Base-by-base conservation (phyloP, 129 eudicot genomes). In the Mikania micrantha region DNA sequence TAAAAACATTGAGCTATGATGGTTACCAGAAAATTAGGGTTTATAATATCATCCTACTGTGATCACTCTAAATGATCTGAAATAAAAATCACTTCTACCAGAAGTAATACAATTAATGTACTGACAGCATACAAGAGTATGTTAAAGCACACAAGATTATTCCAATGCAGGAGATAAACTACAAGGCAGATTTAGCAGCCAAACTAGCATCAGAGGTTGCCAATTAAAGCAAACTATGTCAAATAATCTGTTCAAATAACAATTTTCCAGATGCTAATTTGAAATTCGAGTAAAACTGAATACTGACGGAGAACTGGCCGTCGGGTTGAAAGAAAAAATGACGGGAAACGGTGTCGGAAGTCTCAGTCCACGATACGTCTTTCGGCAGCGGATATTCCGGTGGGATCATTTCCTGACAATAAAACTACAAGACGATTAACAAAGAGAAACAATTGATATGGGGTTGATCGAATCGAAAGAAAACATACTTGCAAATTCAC, bases 291-390 rank as follows among this genome's bases (percentile, higher is more conserved):
- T 67, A 49, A 32, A n/a, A 35, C 27, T 31, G 59, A 70, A 27
- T 38, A 64, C 85, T 73, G 15, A 87, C 97, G 13, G 90, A 79
- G 22, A 88, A 80, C 40, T 74, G 83, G 57, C 88, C 88, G 29
- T 70, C 75, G 32, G 90, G 80, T 59, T 79, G 75, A 47, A 85
- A 91, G 64, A 73, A 81, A 34, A 73, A 91, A 5, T 20, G 94
- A 40, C 83, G 86, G 20, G 94, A 83, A 53, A 85, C 73, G 10
- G 87, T 79, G n/a, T 85, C 94, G 53, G 90, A 87, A 49, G 83
- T 91, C 61, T 88, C 96, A 44, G 80, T 74, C 97, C 97, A 91
- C 13, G 64, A 74, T 12, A 85, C 80, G 21, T 35, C 54, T 19
- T 64, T 81, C 49, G 79, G 41, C 56, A 29, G 66, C 38, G 54